phyloP scores from a whole-genome alignment of 2,329 filamentous ascomycete genomes.

The Coniochaeta sp. region DNA sequence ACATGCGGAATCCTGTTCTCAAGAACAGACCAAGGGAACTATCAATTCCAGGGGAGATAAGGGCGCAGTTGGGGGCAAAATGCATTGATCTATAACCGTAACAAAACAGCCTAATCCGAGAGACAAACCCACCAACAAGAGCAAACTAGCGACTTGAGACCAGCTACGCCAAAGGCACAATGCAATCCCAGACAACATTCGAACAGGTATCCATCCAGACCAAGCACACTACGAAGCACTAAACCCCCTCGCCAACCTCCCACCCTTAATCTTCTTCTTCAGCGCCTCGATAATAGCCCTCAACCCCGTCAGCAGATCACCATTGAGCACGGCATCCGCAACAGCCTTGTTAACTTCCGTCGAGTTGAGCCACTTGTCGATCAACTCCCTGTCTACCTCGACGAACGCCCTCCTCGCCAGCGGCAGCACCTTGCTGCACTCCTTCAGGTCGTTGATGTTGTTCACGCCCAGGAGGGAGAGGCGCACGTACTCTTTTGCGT shows the following conservation, averaged over 20 bases:
- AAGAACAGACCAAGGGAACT: too few species aligned
- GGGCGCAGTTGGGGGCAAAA: too few species aligned
- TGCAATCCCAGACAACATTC: too few species aligned
- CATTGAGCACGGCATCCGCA: not conserved
- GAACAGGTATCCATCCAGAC: not conserved
- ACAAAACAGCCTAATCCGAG: too few species aligned
- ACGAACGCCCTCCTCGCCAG: not conserved
- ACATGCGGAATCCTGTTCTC: too few species aligned
- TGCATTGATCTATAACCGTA: too few species aligned
- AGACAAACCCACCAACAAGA: too few species aligned
- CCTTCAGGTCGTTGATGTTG: constrained; percentile 47
- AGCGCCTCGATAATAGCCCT: not conserved
- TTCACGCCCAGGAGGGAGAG: constrained; percentile 48
- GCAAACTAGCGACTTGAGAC: too few species aligned
- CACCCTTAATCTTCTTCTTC: not conserved
- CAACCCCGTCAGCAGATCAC: not conserved
- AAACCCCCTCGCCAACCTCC: not conserved
- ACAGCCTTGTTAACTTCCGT: not conserved
- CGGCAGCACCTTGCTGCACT: constrained; percentile 47
- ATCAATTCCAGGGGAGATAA: too few species aligned
- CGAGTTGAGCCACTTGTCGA: not conserved
- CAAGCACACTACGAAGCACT: not conserved
- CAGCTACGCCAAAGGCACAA: too few species aligned
- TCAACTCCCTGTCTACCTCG: not conserved
- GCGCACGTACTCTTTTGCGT: constrained; percentile 44